Percentiles rank a stretch among this genome's conserved stretches.
These are phyloP conservation scores for Phaffomyces thermotolerans DNA, from an alignment of 805 yeast genomes.

Conservation along the genomic window DNA sequence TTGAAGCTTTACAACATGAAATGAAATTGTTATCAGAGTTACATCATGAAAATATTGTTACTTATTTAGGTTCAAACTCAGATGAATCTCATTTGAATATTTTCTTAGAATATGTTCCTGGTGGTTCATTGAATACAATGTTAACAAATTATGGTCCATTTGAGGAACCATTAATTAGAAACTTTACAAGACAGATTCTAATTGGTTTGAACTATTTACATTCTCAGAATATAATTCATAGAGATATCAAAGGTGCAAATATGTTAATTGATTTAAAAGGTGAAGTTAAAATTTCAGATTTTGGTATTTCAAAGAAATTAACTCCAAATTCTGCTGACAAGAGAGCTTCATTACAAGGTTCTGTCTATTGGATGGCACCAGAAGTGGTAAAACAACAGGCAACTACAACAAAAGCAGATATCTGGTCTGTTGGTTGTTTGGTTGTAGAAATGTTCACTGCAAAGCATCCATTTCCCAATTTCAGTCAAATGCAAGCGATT, in stretches of 20 bases:
- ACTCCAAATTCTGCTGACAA: slow-evolving; percentile 43
- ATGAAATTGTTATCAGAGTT: slow-evolving; percentile 69
- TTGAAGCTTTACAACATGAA: slow-evolving; percentile 77
- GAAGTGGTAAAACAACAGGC: slow-evolving; percentile 94
- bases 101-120: slow-evolving; percentile 70
- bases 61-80: slow-evolving; percentile 81
- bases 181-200: slow-evolving; percentile 68
- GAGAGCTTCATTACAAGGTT: slow-evolving; percentile 86
- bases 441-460: slow-evolving; percentile 95
- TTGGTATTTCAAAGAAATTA: slow-evolving; percentile 69
- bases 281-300: slow-evolving; percentile 77
- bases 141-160: slow-evolving; percentile 68
- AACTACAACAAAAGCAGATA: slow-evolving; percentile 88
- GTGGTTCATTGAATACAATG: slow-evolving; percentile 67
- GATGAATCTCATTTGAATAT: slow-evolving; percentile 70
- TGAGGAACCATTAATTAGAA: slow-evolving; percentile 67
- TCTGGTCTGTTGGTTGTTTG: slow-evolving; percentile 96
- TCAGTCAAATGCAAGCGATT: slow-evolving; percentile 94
- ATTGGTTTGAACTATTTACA: slow-evolving; percentile 72
- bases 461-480: slow-evolving; percentile 90
- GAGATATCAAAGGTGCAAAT: slow-evolving; percentile 88
- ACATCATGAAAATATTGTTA: slow-evolving; percentile 87
- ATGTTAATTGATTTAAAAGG: slow-evolving; percentile 76
- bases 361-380: slow-evolving; percentile 99
- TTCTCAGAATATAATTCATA: slow-evolving; percentile 67